phyloP scores from a whole-genome alignment of 306 rosid genomes.

The Castanea sativa region DNA sequence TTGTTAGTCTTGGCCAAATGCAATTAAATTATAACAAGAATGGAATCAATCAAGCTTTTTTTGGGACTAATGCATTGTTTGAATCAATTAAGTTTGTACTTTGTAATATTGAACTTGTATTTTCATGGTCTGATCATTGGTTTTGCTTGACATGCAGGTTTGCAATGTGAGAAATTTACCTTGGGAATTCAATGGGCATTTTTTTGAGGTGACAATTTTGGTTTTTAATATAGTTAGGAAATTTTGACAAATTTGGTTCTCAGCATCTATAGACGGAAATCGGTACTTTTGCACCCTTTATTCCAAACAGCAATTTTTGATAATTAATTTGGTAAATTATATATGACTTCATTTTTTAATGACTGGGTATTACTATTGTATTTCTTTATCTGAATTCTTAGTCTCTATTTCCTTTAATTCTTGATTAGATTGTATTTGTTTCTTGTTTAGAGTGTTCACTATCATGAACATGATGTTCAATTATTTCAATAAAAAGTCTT shows the following conservation, averaged over 20 bases:
- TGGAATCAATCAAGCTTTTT: not conserved
- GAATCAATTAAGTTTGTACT: not conserved
- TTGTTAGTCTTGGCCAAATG: not conserved
- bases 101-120: not conserved
- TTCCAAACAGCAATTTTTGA: constrained; percentile 38
- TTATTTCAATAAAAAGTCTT: too few relatives aligned
- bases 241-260: constrained; percentile 49
- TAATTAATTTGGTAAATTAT: constrained; percentile 51
- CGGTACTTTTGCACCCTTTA: constrained; percentile 21
- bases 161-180: constrained; percentile 22
- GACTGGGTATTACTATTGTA: not conserved
- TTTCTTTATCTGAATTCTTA: too few relatives aligned
- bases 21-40: not conserved
- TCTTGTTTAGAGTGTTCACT: too few relatives aligned
- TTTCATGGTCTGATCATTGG: not conserved
- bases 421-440: too few relatives aligned
- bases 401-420: too few relatives aligned
- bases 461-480: too few relatives aligned
- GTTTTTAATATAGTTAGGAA: constrained; percentile 41
- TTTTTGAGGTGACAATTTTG: constrained; percentile 52
- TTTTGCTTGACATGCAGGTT: constrained; percentile 43
- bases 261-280: constrained; percentile 27
- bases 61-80: not conserved
- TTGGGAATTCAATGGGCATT: constrained; percentile 32
- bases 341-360: constrained; percentile 45